phyloP scores from a whole-genome alignment of 2,329 filamentous ascomycete genomes.

The Aphanocladium album region DNA sequence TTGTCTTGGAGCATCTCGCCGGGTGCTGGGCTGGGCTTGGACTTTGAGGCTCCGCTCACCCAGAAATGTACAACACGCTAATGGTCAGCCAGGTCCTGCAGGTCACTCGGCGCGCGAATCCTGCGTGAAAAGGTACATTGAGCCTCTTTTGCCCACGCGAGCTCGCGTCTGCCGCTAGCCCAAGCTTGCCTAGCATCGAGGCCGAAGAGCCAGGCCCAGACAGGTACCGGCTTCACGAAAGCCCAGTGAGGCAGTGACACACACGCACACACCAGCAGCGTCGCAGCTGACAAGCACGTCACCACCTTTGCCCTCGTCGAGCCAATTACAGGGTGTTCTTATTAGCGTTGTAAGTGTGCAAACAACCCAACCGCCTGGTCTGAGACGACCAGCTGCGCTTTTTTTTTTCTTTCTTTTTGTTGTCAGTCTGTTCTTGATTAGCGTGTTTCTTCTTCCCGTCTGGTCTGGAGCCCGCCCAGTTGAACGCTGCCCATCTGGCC shows the following conservation, averaged over 20 bases:
- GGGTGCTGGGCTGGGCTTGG: neutral
- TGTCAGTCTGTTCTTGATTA: neutral
- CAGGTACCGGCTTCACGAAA: slow-evolving; percentile 3
- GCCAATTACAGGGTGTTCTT: neutral
- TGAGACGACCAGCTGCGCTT: neutral
- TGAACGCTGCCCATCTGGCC: too few species aligned
- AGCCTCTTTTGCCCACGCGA: neutral
- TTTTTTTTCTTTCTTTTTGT: neutral
- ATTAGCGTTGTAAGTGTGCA: neutral
- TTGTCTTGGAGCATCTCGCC: neutral
- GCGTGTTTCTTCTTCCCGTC: neutral
- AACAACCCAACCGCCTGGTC: neutral
- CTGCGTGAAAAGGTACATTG: slow-evolving; percentile 10
- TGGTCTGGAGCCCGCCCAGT: too few species aligned
- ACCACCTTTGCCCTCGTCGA: neutral
- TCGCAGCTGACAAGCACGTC: slow-evolving; percentile 7
- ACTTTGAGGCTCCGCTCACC: neutral
- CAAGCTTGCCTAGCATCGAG: neutral
- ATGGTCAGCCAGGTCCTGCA: slow-evolving; percentile 9
- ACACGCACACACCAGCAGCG: neutral
- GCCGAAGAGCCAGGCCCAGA: neutral
- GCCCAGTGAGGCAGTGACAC: neutral
- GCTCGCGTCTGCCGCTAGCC: slow-evolving; percentile 1
- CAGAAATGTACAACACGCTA: slow-evolving; percentile 15
- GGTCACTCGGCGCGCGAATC: slow-evolving; percentile 2